Evolutionary conservation across 441 rosid genomes (phyloP).

Genomic region (Manihot esculenta): DNA sequence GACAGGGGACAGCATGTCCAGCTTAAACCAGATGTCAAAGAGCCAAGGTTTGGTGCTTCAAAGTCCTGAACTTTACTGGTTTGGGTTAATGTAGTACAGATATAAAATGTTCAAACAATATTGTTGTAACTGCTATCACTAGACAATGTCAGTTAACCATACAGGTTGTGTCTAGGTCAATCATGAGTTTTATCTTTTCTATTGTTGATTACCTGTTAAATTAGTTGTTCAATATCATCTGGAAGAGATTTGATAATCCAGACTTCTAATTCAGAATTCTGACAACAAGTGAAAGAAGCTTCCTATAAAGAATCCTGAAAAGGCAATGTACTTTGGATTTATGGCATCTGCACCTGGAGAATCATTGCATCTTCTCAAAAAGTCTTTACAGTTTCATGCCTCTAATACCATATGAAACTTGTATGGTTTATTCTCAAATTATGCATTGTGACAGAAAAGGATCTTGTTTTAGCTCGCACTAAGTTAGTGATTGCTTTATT

Average conservation of each 20-base stretch:
- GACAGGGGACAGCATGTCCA: slow-evolving; percentile 98
- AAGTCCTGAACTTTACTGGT: slow-evolving; percentile 15
- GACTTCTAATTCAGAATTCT: neutral
- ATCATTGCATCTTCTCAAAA: neutral
- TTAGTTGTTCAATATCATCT: neutral
- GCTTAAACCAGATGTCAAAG: slow-evolving; percentile 76
- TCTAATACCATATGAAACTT: neutral
- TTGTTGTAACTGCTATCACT: neutral
- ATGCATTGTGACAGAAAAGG: neutral
- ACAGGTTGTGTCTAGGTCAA: neutral
- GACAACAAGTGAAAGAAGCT: neutral
- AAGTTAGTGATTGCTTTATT: neutral
- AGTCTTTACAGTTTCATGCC: neutral
- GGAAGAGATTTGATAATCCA: neutral
- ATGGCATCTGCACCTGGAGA: neutral
- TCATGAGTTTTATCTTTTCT: neutral
- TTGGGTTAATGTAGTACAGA: neutral
- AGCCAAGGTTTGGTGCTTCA: slow-evolving; percentile 72
- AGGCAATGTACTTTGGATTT: neutral
- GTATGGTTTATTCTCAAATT: neutral
- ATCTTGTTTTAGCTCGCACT: neutral
- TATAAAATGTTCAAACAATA: neutral
- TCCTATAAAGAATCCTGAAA: neutral
- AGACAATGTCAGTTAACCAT: slow-evolving; percentile 3
- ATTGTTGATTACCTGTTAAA: neutral